Base-by-base conservation (phyloP, 345 rosid genomes). In the Cardamine occulta region DNA sequence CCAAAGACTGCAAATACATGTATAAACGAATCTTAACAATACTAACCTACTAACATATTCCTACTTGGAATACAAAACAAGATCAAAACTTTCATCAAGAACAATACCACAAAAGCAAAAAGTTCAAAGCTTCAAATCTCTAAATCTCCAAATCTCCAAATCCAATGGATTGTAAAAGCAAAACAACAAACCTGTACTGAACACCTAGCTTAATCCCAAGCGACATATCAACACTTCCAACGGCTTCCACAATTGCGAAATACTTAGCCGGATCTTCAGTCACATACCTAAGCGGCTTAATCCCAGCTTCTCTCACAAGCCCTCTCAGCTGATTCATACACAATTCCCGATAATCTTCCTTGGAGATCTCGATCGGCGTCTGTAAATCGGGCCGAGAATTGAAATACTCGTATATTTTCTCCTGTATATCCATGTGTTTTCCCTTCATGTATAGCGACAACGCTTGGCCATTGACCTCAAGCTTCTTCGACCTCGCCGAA, bases 171-270 rank as follows among this genome's bases (percentile, higher is more conserved):
- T 6, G 44, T 7, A 34, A 11, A 8, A 8, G 23, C 4, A 34
- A 39, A 37, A 14, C 13, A 4, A 56, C 17, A 48, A 61, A 95
- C 99, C 99, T 96, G 86, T 80, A 93, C 35, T 96, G 99, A 49
- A 93, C 99, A 5, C 98, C 99, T 80, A 93, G 63, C 84, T 93
- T 93, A 87, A 96, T 89, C 54, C 87, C 97, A 80, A 96, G 88
- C 32, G 99, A 93, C 76, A 96, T 91, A 61, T 96, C 99, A 3
- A 91, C 81, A 68, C 93, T 83, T 15, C 99, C 99, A 74, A 78
- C 89, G 48, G 98, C 99, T 83, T 96, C 98, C 17, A 57, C 9
- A 51, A 91, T 83, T 23, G 99, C 96, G 69, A 91, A 93, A 77
- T 96, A 93, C 86, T 82, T 84, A 0, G 42, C 83, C 2, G 99